Evolutionary conservation across 768 basidiomycete species (phyloP).

Genomic region (Boletus rufocinnamomeus): DNA sequence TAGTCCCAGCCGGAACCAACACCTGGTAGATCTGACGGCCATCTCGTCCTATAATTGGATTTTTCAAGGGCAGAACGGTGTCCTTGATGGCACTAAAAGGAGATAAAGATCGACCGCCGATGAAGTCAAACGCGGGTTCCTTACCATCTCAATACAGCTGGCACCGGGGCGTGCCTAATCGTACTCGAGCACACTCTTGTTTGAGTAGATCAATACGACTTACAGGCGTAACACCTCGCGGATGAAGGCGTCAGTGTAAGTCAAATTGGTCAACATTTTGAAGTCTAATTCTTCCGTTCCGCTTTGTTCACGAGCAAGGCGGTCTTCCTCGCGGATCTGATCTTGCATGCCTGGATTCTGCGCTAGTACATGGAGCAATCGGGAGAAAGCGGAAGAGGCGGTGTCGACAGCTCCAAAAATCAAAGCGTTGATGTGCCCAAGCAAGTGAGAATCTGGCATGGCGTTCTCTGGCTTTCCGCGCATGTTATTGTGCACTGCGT

Average conservation of each 20-base stretch:
- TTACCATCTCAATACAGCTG: slow-evolving; percentile 5
- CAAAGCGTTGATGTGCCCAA: slow-evolving; percentile 2
- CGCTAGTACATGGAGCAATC: neutral
- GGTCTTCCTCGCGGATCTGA: neutral
- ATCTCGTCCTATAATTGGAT: neutral
- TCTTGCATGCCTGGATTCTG: slow-evolving; percentile 2
- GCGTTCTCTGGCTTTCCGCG: neutral
- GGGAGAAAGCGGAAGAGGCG: neutral
- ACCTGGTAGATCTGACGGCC: neutral
- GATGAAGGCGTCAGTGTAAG: slow-evolving; percentile 3
- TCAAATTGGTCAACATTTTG: neutral
- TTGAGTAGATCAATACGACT: neutral
- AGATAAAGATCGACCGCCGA: neutral
- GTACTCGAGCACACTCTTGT: neutral
- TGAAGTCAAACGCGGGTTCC: neutral
- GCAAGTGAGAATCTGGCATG: slow-evolving; percentile 1
- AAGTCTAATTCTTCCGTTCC: slow-evolving; percentile 1
- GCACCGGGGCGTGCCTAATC: neutral
- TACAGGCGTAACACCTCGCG: slow-evolving; percentile 3
- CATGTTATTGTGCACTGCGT: neutral
- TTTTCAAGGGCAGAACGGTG: neutral
- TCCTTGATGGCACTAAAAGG: slow-evolving; percentile 1
- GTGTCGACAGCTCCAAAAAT: slow-evolving; percentile 9
- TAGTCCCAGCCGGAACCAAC: slow-evolving; percentile 3
- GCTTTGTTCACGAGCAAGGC: neutral